These are phyloP conservation scores for Trichoderma citrinoviride DNA, from an alignment of 2,329 filamentous ascomycete genomes.

Conservation along the genomic window DNA sequence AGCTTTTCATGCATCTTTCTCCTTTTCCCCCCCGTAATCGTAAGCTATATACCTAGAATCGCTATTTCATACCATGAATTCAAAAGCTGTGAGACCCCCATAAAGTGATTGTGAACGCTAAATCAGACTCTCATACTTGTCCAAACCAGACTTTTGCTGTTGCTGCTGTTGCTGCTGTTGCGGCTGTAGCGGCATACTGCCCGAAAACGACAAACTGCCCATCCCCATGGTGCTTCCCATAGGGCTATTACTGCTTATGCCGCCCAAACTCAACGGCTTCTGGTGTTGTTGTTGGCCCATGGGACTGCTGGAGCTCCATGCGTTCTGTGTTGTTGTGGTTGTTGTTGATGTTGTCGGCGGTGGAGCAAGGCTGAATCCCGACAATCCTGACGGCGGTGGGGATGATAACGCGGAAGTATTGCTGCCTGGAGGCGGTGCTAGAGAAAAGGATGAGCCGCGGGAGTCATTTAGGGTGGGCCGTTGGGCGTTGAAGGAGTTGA, in stretches of 20 bases:
- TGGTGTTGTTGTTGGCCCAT: conserved; percentile 2
- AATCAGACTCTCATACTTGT: conserved; percentile 67
- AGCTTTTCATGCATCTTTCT: too few relatives aligned
- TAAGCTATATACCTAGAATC: neutral
- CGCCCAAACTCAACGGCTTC: conserved; percentile 22
- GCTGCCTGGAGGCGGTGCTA: conserved; percentile 52
- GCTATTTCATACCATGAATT: neutral
- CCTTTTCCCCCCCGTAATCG: too few relatives aligned
- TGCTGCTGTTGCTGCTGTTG: neutral
- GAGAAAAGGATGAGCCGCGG: conserved; percentile 50
- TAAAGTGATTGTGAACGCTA: conserved; percentile 32
- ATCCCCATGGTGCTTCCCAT: conserved; percentile 1
- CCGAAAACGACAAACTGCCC: conserved; percentile 28
- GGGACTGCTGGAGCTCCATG: conserved; percentile 24
- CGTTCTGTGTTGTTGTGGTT: conserved; percentile 24
- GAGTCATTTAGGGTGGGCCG: conserved; percentile 36
- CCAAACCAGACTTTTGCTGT: conserved; percentile 53
- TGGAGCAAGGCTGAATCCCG: conserved; percentile 49
- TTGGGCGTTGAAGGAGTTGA: conserved; percentile 37
- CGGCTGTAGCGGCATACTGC: conserved; percentile 12
- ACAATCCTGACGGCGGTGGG: conserved; percentile 26
- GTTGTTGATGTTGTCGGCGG: conserved; percentile 33
- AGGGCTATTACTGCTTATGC: conserved; percentile 27
- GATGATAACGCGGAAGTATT: conserved; percentile 22
- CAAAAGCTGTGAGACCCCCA: neutral